A percentile compares a stretch with the other conserved stretches of the same genome.
These are phyloP conservation scores for Acacia melanoxylon DNA, from an alignment of 306 rosid genomes.

Conservation along the genomic window DNA sequence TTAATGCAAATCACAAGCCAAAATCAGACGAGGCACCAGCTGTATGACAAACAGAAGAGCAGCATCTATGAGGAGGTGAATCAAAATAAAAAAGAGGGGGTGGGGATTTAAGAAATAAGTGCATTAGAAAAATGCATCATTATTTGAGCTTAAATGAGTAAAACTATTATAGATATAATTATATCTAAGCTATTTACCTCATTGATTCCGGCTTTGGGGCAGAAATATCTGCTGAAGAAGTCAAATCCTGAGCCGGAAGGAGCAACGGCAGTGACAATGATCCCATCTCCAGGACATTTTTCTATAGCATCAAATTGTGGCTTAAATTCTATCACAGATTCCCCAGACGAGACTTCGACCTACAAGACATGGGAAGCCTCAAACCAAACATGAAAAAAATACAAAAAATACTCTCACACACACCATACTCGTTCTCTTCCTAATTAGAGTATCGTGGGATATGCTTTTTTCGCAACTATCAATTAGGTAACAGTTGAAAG, in stretches of 20 bases:
- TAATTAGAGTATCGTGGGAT: slow-evolving; percentile 4
- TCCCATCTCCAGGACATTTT: slow-evolving; percentile 63
- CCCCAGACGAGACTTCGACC: slow-evolving; percentile 60
- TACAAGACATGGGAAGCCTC: slow-evolving; percentile 35
- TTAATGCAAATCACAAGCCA: not conserved
- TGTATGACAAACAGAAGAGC: too few relatives aligned
- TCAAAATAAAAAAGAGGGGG: not conserved
- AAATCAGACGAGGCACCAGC: not conserved
- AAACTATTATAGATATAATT: not conserved
- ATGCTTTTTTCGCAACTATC: not conserved
- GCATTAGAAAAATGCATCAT: not conserved
- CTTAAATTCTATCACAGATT: slow-evolving; percentile 48
- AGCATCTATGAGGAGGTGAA: not conserved
- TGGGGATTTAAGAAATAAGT: not conserved
- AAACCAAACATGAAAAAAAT: not conserved
- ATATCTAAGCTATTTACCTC: slow-evolving; percentile 53
- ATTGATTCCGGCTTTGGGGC: slow-evolving; percentile 60
- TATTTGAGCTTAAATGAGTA: not conserved
- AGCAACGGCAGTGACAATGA: slow-evolving; percentile 59
- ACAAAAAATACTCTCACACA: not conserved
- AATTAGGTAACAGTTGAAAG: not conserved
- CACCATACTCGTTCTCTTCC: not conserved
- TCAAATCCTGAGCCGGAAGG: slow-evolving; percentile 68
- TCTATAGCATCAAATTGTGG: slow-evolving; percentile 54
- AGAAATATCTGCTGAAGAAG: slow-evolving; percentile 61